Base-by-base conservation (phyloP, 306 rosid genomes). In the Fragaria iinumae region DNA sequence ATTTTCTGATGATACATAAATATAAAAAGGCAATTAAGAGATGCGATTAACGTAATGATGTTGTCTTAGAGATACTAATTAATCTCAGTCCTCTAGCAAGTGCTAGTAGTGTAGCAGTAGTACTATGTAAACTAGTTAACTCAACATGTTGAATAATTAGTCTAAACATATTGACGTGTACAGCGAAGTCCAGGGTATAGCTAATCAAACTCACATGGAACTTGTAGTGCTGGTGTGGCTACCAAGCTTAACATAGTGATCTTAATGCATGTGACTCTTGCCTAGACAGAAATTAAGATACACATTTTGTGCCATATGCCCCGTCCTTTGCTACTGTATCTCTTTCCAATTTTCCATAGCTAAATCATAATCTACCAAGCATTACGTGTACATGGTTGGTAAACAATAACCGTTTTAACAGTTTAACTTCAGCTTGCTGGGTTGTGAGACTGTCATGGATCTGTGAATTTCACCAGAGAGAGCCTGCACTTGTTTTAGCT, bases 131-230 rank as follows among this genome's bases (percentile, higher is more conserved):
- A 60, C 67, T 27, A 62, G 67, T 29, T 62, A 27, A 62, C 29
- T 29, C 67, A 11, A 62, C 67, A 62, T 29, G 34, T 59, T 25
- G 34, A 53, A 53, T 53, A 20, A 53, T 53, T 53, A 20, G 59
- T 53, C 34, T 59, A 11, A 23, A 23, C 21, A 23, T 23, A 23
- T 27, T 59, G 36, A 59, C 14, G 8, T 59, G 17, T 59, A 25
- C 65, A 59, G 65, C 65, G 65, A 59, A 59, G 65, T 59, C 65
- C 36, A 59, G 65, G 7, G 16, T 11, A 57, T 57, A 57, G 60
- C 16, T 21, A 57, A 57, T 57, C 34, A 21, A 57, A 21, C 14
- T 59, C 65, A 59, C 65, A 25, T 59, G 65, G 65, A 59, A 25
- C 34, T 59, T 59, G 65, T 27, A 59, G 36, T 23, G 59, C 36